Evolutionary conservation across 306 rosid species (phyloP).

Genomic region (Vicia faba): DNA sequence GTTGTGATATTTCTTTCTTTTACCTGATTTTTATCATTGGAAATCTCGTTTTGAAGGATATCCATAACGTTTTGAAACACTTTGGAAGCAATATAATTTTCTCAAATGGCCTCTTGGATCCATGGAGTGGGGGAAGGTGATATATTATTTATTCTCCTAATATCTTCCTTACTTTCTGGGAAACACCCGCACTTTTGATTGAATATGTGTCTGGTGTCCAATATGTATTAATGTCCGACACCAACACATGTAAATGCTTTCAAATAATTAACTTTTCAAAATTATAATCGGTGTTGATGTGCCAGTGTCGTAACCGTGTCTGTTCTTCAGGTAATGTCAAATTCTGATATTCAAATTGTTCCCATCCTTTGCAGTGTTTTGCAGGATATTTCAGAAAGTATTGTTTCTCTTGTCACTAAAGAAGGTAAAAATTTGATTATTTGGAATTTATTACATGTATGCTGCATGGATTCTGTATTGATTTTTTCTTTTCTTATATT

Average conservation of each 20-base stretch:
- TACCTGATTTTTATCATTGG: slow-evolving; percentile 25
- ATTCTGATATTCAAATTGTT: slow-evolving; percentile 35
- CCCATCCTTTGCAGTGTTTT: slow-evolving; percentile 60
- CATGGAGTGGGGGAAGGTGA: slow-evolving; percentile 96
- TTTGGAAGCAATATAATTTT: slow-evolving; percentile 86
- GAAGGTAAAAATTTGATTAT: slow-evolving; percentile 59
- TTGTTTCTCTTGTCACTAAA: slow-evolving; percentile 67
- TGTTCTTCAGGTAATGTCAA: not conserved
- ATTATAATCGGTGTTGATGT: too few relatives aligned
- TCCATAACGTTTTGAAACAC: slow-evolving; percentile 51
- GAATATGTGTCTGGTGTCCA: too few relatives aligned
- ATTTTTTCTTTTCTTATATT: slow-evolving; percentile 17
- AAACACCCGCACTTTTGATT: too few relatives aligned
- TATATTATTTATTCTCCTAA: slow-evolving; percentile 11
- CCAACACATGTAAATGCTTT: too few relatives aligned
- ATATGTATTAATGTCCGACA: too few relatives aligned
- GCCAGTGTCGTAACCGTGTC: too few relatives aligned
- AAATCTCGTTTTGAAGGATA: slow-evolving; percentile 51
- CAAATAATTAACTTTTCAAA: too few relatives aligned
- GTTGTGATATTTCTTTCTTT: slow-evolving; percentile 29
- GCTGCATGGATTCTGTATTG: not conserved
- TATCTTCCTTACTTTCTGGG: not conserved
- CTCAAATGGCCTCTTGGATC: slow-evolving; percentile 86
- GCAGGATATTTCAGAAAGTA: slow-evolving; percentile 65
- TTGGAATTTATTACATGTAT: slow-evolving; percentile 10